phyloP scores from a whole-genome alignment of 2,329 filamentous ascomycete species.

The Claviceps digitariae region DNA sequence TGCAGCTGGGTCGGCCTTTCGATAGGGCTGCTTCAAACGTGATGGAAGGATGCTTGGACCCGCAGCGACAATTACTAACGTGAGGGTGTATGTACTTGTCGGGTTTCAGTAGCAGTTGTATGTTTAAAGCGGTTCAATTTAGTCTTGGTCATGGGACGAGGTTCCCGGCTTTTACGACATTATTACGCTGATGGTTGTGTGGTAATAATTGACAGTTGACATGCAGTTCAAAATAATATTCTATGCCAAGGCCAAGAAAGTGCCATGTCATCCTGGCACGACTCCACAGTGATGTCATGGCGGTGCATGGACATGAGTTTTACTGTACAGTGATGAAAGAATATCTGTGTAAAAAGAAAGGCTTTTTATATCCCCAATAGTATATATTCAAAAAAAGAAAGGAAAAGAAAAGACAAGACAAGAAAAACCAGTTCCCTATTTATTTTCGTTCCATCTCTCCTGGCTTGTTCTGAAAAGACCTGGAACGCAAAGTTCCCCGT shows the following conservation, averaged over 20 bases:
- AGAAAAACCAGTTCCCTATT: too few relatives aligned
- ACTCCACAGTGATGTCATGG: neutral
- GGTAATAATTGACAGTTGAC: neutral
- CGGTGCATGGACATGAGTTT: neutral
- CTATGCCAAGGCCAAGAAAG: neutral
- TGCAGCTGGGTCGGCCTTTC: neutral
- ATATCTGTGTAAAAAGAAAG: too few relatives aligned
- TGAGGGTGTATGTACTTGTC: neutral
- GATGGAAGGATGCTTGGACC: neutral
- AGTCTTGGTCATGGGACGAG: neutral
- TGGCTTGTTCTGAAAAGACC: too few relatives aligned
- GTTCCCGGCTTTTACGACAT: neutral
- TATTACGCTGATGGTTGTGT: neutral
- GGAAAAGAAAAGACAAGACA: too few relatives aligned
- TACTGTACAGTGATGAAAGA: too few relatives aligned
- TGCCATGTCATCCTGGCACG: neutral
- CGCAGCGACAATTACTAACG: neutral
- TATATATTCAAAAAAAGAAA: too few relatives aligned
- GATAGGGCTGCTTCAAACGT: neutral
- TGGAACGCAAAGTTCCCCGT: too few relatives aligned
- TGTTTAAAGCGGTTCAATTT: neutral
- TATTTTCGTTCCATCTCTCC: too few relatives aligned
- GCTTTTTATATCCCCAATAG: too few relatives aligned
- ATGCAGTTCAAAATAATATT: neutral
- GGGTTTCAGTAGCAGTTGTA: neutral